phyloP scores from a whole-genome alignment of 805 yeast species.

The Phaffomyces thermotolerans region DNA sequence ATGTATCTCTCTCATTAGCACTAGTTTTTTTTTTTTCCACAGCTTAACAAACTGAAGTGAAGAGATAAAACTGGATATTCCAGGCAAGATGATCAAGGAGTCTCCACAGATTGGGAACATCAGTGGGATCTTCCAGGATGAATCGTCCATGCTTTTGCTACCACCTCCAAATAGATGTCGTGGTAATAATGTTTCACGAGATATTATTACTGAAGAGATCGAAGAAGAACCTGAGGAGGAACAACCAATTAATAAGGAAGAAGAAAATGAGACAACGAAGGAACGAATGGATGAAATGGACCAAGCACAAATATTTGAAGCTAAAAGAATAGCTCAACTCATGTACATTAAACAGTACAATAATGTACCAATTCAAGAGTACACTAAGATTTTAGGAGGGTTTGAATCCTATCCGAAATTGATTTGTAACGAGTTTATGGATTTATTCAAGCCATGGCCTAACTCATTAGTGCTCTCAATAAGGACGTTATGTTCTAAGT shows the following conservation, averaged over 20 bases:
- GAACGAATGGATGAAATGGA: too few species aligned
- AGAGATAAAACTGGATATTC: conserved; percentile 9
- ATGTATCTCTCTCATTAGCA: too few species aligned
- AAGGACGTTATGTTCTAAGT: conserved; percentile 50
- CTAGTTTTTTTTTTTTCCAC: too few species aligned
- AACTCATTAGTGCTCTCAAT: conserved; percentile 50
- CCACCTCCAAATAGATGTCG: conserved; percentile 6
- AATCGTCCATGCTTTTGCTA: conserved; percentile 3
- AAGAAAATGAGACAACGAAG: background rate
- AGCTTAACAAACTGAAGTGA: background rate
- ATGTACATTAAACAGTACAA: conserved; percentile 27
- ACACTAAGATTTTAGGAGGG: conserved; percentile 35
- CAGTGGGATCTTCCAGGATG: conserved; percentile 14
- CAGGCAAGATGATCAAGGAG: conserved; percentile 8
- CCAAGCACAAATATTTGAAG: background rate
- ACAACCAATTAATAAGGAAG: background rate
- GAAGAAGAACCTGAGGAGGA: background rate
- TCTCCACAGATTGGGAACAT: conserved; percentile 18
- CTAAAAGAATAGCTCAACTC: conserved; percentile 23
- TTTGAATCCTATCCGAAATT: conserved; percentile 10
- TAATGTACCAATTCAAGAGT: conserved; percentile 32
- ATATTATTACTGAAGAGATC: conserved; percentile 15
- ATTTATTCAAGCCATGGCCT: conserved; percentile 36
- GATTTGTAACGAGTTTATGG: conserved; percentile 31
- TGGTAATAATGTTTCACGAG: conserved; percentile 10